Evolutionary conservation across 768 basidiomycete species (phyloP), one percentile per base, ranked within the genome.

Genomic region (Tephrocybe sp.): DNA sequence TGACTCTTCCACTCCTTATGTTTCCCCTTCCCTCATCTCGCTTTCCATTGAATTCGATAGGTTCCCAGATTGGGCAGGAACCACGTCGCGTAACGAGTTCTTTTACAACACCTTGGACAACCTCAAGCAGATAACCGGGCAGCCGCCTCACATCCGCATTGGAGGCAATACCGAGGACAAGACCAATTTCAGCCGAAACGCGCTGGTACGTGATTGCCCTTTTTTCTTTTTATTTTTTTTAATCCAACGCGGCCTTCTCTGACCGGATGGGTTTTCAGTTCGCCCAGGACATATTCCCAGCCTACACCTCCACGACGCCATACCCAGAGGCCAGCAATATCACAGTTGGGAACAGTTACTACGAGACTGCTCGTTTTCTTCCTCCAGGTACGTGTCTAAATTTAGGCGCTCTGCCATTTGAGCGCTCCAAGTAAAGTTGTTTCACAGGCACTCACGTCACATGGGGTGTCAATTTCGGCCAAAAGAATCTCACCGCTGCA

Each of bases 21-120:
- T 85, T 1, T 65, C 69, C 7, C 71, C 73, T 8, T 76, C 77
- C 12, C 66, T 85, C 7, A 57, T 87, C 16, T 83, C 82, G 0
- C 78, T 87, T 55, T 87, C 84, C 30, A 77, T 87, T 48, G 86
- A 86, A 60, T 80, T 85, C 62, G 85, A 87, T 57, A 71, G 80
- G 26, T 87, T 84, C 84, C 68, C 72, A 9, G 84, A 86, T 53
- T 89, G 85, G 85, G 67, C 65, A 13, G 85, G 86, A 2, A 65
- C 66, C 12, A 72, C 71, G 4, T 65, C 72, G 0, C 69, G 67
- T 16, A 86, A 88, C 58, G 51, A 72, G 14, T 87, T 85, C 63
- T 78, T 82, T 51, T 73, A 72, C 70, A 84, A 81, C 53, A 74
- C 77, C 9, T 69, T 87, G 39, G 67, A 77, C 45, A 84, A 84